phyloP scores from a whole-genome alignment of 495 filamentous ascomycete genomes.

The Penicillium angulare region DNA sequence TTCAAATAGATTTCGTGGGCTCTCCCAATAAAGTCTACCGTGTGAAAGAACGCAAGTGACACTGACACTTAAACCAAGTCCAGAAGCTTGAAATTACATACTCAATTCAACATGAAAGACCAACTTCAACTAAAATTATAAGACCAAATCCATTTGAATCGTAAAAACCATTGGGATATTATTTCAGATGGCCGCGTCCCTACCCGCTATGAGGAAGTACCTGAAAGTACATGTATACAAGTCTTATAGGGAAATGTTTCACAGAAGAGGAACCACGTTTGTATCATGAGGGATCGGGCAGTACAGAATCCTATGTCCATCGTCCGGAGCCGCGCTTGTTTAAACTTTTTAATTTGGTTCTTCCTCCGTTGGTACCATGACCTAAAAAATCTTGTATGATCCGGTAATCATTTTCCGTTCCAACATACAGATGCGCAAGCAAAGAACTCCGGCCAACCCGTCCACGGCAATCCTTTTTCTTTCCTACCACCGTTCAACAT shows the following conservation, averaged over 20 bases:
- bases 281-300: constrained; percentile 32
- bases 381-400: constrained; percentile 42
- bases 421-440: constrained; percentile 34
- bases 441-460: constrained; percentile 31
- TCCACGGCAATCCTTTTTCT: constrained; percentile 31
- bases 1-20: no score
- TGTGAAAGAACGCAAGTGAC: no score
- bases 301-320: constrained; percentile 29
- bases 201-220: background rate
- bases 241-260: constrained; percentile 4
- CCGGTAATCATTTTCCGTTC: constrained; percentile 39
- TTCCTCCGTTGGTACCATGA: constrained; percentile 31
- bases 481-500: constrained; percentile 9
- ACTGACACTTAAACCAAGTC: no score
- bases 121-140: no score
- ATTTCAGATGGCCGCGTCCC: constrained; percentile 4
- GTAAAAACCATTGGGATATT: constrained; percentile 7
- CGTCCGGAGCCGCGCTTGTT: constrained; percentile 28
- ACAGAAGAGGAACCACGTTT: constrained; percentile 29
- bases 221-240: no score
- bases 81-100: background rate
- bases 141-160: background rate
- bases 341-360: constrained; percentile 39
- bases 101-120: no score
- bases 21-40: no score